phyloP scores from a whole-genome alignment of 164 flowering plant species.

The Houttuynia cordata region DNA sequence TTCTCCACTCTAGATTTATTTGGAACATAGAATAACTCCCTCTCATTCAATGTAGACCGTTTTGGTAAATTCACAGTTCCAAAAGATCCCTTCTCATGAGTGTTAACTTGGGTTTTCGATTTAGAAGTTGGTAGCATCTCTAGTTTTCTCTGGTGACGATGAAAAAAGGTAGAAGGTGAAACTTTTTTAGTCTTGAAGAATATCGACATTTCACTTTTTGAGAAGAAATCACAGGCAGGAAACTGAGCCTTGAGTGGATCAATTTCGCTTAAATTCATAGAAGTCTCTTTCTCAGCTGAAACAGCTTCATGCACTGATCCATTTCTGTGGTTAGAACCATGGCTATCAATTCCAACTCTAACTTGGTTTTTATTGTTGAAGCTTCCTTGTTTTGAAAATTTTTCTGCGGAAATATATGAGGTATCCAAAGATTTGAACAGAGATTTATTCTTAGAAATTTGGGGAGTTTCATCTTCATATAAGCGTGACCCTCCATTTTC shows the following conservation, averaged over 20 bases:
- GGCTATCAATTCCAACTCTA: conserved; percentile 14
- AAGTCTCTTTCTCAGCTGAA: conserved; percentile 15
- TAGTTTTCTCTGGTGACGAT: conserved; percentile 24
- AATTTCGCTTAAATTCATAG: conserved; percentile 11
- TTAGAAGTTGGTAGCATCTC: conserved; percentile 18
- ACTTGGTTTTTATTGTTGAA: conserved; percentile 9
- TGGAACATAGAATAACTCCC: conserved; percentile 7
- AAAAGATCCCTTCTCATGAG: conserved; percentile 5
- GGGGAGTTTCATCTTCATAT: background rate
- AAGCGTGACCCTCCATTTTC: conserved; percentile 11
- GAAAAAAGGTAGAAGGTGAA: conserved; percentile 36
- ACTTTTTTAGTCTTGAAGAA: conserved; percentile 40
- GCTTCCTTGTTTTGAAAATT: conserved; percentile 5
- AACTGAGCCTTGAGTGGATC: conserved; percentile 69
- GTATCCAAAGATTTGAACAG: conserved; percentile 10
- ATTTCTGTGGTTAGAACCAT: conserved; percentile 11
- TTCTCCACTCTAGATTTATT: conserved; percentile 15
- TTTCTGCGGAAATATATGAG: conserved; percentile 10
- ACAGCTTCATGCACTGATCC: conserved; percentile 7
- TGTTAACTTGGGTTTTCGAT: background rate
- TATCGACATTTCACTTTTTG: conserved; percentile 59
- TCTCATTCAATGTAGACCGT: conserved; percentile 20
- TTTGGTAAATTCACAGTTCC: conserved; percentile 11
- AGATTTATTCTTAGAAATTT: conserved; percentile 18
- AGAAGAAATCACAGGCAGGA: conserved; percentile 67